These are phyloP conservation scores for Falciphora oryzae DNA, from an alignment of 2,329 filamentous ascomycete species.

Conservation along the genomic window DNA sequence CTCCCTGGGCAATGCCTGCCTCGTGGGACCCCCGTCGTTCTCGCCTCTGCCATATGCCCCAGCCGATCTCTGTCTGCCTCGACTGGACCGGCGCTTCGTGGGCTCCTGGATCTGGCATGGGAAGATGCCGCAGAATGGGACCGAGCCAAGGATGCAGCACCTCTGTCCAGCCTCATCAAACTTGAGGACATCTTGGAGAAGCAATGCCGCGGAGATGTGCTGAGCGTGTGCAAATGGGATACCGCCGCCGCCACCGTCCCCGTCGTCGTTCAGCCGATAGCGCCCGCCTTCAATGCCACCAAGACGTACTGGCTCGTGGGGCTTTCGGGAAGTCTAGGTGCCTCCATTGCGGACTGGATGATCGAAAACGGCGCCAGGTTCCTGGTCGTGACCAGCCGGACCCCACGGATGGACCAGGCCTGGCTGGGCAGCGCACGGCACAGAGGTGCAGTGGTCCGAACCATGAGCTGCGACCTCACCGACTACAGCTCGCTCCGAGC, in stretches of 20 bases:
- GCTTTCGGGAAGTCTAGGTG: constrained; percentile 28
- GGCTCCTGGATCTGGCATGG: too few relatives aligned
- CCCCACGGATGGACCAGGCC: background rate
- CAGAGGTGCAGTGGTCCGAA: background rate
- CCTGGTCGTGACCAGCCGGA: constrained; percentile 3
- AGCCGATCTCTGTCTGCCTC: too few relatives aligned
- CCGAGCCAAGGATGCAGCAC: background rate
- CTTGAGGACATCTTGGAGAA: background rate
- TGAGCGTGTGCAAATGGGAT: background rate
- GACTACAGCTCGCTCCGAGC: background rate
- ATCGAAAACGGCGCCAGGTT: constrained; percentile 28
- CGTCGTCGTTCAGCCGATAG: background rate
- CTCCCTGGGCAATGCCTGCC: too few relatives aligned
- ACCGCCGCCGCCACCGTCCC: background rate
- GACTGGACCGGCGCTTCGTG: too few relatives aligned
- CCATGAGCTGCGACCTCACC: background rate
- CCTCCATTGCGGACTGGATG: constrained; percentile 35
- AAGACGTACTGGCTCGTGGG: constrained; percentile 31
- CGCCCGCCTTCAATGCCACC: constrained; percentile 8
- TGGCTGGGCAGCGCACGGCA: background rate
- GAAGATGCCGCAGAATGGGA: background rate
- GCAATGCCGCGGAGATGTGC: background rate
- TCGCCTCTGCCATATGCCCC: too few relatives aligned
- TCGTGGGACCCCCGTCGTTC: too few relatives aligned
- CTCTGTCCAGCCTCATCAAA: background rate